These are phyloP conservation scores for Agrocybe chaxingu DNA, from an alignment of 768 basidiomycete species.

Conservation along the genomic window DNA sequence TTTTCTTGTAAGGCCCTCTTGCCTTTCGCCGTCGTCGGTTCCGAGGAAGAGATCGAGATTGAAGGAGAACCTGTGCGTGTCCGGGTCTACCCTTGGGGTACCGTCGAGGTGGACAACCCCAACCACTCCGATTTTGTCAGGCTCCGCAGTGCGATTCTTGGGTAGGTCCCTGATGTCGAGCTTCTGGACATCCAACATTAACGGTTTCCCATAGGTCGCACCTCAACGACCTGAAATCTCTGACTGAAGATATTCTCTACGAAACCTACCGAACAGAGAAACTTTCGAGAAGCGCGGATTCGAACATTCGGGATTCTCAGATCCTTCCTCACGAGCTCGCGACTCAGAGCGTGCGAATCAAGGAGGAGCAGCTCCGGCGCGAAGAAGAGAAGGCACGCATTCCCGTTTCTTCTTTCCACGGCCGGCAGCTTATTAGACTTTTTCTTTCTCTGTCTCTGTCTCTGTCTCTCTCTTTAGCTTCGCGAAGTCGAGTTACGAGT, in stretches of 20 bases:
- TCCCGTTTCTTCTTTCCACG: neutral
- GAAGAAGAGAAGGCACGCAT: slow-evolving; percentile 75
- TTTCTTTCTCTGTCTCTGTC: neutral
- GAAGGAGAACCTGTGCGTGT: slow-evolving; percentile 78
- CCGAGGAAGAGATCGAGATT: slow-evolving; percentile 82
- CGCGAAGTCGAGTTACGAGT: slow-evolving; percentile 86
- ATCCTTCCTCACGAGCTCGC: slow-evolving; percentile 86
- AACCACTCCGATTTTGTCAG: slow-evolving; percentile 85
- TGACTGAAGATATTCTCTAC: slow-evolving; percentile 82
- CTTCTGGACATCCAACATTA: neutral
- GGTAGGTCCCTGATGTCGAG: slow-evolving; percentile 25
- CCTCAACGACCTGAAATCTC: slow-evolving; percentile 77
- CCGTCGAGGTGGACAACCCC: slow-evolving; percentile 90
- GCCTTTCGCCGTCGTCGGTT: slow-evolving; percentile 87
- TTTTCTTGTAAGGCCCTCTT: slow-evolving; percentile 46
- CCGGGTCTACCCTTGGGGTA: slow-evolving; percentile 88
- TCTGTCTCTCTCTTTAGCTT: slow-evolving; percentile 36
- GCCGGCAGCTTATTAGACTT: neutral
- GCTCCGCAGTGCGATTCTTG: slow-evolving; percentile 75
- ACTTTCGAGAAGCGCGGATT: slow-evolving; percentile 65
- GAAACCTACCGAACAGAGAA: slow-evolving; percentile 91
- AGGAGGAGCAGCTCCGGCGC: slow-evolving; percentile 85
- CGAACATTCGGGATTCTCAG: slow-evolving; percentile 63
- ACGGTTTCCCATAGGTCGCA: slow-evolving; percentile 53
- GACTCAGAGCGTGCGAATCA: slow-evolving; percentile 80